Evolutionary conservation across 805 yeast species (phyloP), one percentile per base, ranked within the genome.

Genomic region (Ogataea trehalophila): DNA sequence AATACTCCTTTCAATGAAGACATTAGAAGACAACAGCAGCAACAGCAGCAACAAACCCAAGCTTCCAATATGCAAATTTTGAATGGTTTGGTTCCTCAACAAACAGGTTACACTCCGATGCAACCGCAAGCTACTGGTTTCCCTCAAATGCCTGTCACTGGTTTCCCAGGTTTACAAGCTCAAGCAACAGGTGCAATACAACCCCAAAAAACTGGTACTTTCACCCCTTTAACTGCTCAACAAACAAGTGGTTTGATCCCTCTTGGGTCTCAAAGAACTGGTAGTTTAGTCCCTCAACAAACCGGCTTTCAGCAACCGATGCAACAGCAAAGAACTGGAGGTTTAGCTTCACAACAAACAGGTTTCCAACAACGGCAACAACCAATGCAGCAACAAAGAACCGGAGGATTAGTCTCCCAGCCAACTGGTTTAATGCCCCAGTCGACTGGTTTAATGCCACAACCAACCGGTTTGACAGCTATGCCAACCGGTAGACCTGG

Each of bases 201-300:
- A 52, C 79, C 86, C 15, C 92, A 85, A 62, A 79, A 78, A 51
- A 85, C 94, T 4, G 88, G 91, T 6, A 71, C 78, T n/a, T 71
- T 79, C 37, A 74, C 81, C 42, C 79, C 85, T 6, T 44, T 63
- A 26, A 55, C 60, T 18, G 59, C 68, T 26, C 68, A 63, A 42
- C 67, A 62, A 51, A 64, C 68, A 7, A 50, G 63, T 20, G 63
- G 62, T 11, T 44, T 62, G 15, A 48, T 55, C 33, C 66, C 66
- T 11, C 47, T 61, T 37, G 52, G 46, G 33, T 40, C 49, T 31
- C 58, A 55, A 33, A 61, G 70, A 37, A 53, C 54, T 5, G 53
- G 51, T 38, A 52, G 54, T 13, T 16, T 52, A 8, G 47, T 41
- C 16, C 51, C 60, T 41, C 57, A 46, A 44, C 46, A 43, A 26